These are phyloP conservation scores for Arabidopsis arenosa DNA, from an alignment of 345 rosid genomes.

Conservation along the genomic window DNA sequence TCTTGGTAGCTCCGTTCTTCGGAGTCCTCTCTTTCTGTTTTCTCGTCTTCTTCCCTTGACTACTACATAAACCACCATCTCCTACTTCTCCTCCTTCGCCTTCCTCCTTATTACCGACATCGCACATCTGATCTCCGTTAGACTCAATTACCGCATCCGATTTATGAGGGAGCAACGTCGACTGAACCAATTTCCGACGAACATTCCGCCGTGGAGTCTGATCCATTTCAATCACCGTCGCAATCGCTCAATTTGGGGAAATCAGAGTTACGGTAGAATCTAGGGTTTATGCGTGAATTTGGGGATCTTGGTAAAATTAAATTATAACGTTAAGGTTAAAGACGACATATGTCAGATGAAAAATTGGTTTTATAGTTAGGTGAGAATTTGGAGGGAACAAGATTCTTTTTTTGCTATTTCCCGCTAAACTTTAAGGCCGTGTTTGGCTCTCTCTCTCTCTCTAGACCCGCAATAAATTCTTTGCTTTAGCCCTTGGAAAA, in stretches of 20 bases:
- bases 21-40: constrained; percentile 58
- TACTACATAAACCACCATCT: constrained; percentile 55
- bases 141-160: constrained; percentile 49
- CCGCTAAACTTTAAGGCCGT: constrained; percentile 22
- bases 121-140: constrained; percentile 42
- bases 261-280: constrained; percentile 27
- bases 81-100: constrained; percentile 47
- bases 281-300: constrained; percentile 41
- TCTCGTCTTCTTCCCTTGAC: constrained; percentile 66
- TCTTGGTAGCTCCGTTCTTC: constrained; percentile 51
- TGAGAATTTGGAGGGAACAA: constrained; percentile 38
- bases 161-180: constrained; percentile 66
- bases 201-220: constrained; percentile 49
- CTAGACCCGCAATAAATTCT: neutral
- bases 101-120: too few relatives aligned
- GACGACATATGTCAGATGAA: neutral
- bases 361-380: neutral
- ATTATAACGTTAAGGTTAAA: constrained; percentile 22
- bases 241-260: constrained; percentile 17
- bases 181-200: constrained; percentile 78
- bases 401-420: constrained; percentile 25
- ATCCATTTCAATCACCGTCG: constrained; percentile 31
- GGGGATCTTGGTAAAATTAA: constrained; percentile 29
- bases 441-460: constrained; percentile 8
- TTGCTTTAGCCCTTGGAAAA: neutral